Evolutionary conservation across 495 filamentous ascomycete genomes (phyloP).

Genomic region (Parmelia sp.): DNA sequence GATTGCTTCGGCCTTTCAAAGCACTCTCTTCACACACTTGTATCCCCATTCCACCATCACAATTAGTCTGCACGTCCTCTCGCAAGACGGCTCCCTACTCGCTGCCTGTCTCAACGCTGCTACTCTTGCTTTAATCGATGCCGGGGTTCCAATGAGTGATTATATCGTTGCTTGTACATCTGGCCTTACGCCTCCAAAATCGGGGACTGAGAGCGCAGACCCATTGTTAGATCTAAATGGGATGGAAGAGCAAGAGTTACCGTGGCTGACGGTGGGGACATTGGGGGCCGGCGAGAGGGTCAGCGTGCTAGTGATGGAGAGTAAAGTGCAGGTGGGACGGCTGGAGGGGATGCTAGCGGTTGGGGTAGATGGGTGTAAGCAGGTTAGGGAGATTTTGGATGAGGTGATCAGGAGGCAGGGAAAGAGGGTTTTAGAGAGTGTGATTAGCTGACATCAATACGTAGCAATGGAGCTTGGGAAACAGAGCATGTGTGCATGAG

Average conservation of each 20-base stretch:
- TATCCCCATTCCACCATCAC: conserved; percentile 83
- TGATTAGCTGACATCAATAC: conserved; percentile 29
- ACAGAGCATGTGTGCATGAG: background rate
- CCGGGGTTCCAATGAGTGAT: conserved; percentile 88
- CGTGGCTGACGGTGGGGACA: conserved; percentile 79
- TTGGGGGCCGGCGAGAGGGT: conserved; percentile 67
- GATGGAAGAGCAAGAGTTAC: conserved; percentile 84
- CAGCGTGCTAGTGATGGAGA: conserved; percentile 76
- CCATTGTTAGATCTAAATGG: conserved; percentile 83
- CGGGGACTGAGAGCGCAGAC: conserved; percentile 61
- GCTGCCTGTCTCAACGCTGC: conserved; percentile 86
- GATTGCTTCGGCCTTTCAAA: conserved; percentile 64
- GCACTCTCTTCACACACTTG: conserved; percentile 72
- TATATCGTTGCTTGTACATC: conserved; percentile 84
- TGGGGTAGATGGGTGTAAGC: conserved; percentile 84
- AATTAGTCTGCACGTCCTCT: conserved; percentile 79
- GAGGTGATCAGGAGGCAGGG: conserved; percentile 61
- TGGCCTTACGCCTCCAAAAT: conserved; percentile 62
- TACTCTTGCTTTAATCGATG: conserved; percentile 87
- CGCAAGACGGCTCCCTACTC: conserved; percentile 82
- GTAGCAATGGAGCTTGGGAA: background rate
- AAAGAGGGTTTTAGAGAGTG: conserved; percentile 54
- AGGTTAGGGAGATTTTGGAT: conserved; percentile 73
- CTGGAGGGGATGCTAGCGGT: conserved; percentile 89
- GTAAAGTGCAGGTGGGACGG: conserved; percentile 63